These are phyloP conservation scores for Clonostachys rhizophaga DNA, from an alignment of 2,329 filamentous ascomycete species.

Conservation along the genomic window DNA sequence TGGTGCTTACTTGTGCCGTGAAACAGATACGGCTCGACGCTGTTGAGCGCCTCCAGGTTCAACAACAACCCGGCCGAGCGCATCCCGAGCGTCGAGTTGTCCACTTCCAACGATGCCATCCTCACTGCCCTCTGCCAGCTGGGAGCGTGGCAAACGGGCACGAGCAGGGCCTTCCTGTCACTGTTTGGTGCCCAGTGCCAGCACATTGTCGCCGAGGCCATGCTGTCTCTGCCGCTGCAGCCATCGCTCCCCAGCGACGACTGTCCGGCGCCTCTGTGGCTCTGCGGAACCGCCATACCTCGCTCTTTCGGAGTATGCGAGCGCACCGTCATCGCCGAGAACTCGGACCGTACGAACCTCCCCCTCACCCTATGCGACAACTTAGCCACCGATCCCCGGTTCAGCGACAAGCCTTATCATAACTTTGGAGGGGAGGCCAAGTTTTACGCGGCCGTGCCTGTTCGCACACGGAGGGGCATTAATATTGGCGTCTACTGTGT, in stretches of 20 bases:
- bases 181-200: slow-evolving; percentile 43
- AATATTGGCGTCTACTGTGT: slow-evolving; percentile 35
- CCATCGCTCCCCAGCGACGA: slow-evolving; percentile 7
- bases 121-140: slow-evolving; percentile 47
- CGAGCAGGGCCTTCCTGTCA: slow-evolving; percentile 38
- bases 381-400: slow-evolving; percentile 20
- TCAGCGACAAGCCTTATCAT: slow-evolving; percentile 15
- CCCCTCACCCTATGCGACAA: slow-evolving; percentile 26
- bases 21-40: slow-evolving; percentile 3
- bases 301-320: slow-evolving; percentile 20
- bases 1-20: too few species aligned
- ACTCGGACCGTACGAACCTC: slow-evolving; percentile 6
- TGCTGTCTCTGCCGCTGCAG: slow-evolving; percentile 28
- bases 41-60: slow-evolving; percentile 4
- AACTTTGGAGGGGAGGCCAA: slow-evolving; percentile 11
- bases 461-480: slow-evolving; percentile 28
- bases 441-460: slow-evolving; percentile 36
- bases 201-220: slow-evolving; percentile 46
- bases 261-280: slow-evolving; percentile 10
- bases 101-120: slow-evolving; percentile 22
- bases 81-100: slow-evolving; percentile 11
- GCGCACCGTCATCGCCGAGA: not conserved
- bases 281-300: slow-evolving; percentile 23
- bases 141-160: slow-evolving; percentile 34
- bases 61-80: slow-evolving; percentile 13